Evolutionary conservation across 352 stramenopile genomes (phyloP).

Genomic region (Globisporangium apiculatum): DNA sequence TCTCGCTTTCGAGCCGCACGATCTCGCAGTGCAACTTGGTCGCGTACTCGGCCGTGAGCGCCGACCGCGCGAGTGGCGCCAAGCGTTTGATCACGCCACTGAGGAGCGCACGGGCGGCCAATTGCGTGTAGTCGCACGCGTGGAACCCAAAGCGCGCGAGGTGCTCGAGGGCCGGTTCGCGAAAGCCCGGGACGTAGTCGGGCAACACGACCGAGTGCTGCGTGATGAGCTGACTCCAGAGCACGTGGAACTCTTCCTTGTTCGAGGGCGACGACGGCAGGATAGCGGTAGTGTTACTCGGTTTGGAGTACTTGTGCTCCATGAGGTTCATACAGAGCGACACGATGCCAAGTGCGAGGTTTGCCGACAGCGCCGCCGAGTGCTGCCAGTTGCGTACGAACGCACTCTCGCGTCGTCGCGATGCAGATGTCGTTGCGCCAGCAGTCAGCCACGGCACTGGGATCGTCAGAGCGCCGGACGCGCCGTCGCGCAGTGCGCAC

Average conservation of each 20-base stretch:
- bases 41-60: slow-evolving; percentile 65
- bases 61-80: slow-evolving; percentile 26
- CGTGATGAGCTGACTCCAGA: slow-evolving; percentile 85
- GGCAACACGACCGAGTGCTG: slow-evolving; percentile 77
- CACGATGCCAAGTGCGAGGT: slow-evolving; percentile 57
- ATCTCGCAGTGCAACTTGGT: slow-evolving; percentile 78
- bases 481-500: slow-evolving; percentile 50
- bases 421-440: neutral
- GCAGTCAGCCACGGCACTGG: slow-evolving; percentile 49
- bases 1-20: slow-evolving; percentile 60
- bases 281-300: slow-evolving; percentile 2
- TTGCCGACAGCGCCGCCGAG: slow-evolving; percentile 60
- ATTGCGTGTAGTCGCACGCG: slow-evolving; percentile 63
- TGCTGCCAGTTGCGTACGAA: slow-evolving; percentile 71
- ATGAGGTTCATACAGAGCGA: slow-evolving; percentile 81
- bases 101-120: slow-evolving; percentile 62
- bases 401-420: slow-evolving; percentile 11
- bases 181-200: slow-evolving; percentile 58
- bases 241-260: slow-evolving; percentile 78
- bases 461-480: slow-evolving; percentile 57
- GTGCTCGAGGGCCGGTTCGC: slow-evolving; percentile 64
- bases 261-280: slow-evolving; percentile 38
- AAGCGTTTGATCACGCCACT: slow-evolving; percentile 76
- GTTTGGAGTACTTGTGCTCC: slow-evolving; percentile 61
- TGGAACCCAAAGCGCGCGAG: slow-evolving; percentile 75